phyloP scores from a whole-genome alignment of 495 filamentous ascomycete species.

The Penicillium flavigenum region DNA sequence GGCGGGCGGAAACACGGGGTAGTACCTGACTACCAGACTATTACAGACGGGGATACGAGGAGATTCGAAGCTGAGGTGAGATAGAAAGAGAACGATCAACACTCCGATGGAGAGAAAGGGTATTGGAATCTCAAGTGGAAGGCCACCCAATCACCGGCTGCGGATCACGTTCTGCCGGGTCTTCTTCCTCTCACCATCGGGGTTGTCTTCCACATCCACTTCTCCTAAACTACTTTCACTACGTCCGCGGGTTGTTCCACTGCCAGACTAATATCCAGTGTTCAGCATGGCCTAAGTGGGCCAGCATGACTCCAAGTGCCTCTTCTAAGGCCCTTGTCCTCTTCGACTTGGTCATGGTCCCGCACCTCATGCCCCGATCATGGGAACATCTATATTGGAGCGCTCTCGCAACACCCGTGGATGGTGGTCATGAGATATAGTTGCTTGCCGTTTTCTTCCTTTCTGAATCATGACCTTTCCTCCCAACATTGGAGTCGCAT shows the following conservation, averaged over 20 bases:
- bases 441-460: background rate
- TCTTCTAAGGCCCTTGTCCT: background rate
- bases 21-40: constrained; percentile 29
- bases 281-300: background rate
- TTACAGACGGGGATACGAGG: constrained; percentile 10
- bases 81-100: constrained; percentile 13
- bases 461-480: background rate
- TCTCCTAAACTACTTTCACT: background rate
- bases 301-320: background rate
- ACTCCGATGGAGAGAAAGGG: constrained; percentile 3
- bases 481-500: background rate
- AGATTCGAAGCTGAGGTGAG: constrained; percentile 10
- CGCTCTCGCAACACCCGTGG: background rate
- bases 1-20: constrained; percentile 24
- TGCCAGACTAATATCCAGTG: background rate
- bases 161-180: constrained; percentile 31
- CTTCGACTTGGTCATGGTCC: constrained; percentile 20
- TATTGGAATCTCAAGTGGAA: constrained; percentile 22
- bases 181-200: background rate
- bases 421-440: constrained; percentile 1
- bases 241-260: background rate
- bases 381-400: constrained; percentile 13
- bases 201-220: background rate
- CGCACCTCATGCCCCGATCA: constrained; percentile 27
- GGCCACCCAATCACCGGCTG: constrained; percentile 30